Percentiles rank a stretch among this genome's conserved stretches.
Evolutionary conservation across 352 stramenopile genomes (phyloP).

Genomic region (Pythium coloratum): DNA sequence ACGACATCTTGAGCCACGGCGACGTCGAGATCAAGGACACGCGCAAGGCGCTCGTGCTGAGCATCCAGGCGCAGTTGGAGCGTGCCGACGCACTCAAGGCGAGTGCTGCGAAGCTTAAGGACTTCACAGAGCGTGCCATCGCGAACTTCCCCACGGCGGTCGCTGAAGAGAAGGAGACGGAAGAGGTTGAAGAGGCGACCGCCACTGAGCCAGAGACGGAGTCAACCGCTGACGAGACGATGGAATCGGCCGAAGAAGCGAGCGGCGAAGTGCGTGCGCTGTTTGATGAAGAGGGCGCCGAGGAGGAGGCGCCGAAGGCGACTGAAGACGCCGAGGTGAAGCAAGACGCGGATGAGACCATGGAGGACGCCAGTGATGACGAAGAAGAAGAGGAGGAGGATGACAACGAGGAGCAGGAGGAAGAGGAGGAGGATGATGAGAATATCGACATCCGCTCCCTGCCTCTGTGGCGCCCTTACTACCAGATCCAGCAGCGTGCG

Average conservation of each 20-base stretch:
- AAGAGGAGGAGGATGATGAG: constrained; percentile 18
- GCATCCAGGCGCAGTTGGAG: constrained; percentile 46
- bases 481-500: constrained; percentile 48
- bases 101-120: constrained; percentile 43
- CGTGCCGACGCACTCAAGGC: constrained; percentile 47
- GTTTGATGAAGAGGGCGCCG: constrained; percentile 10
- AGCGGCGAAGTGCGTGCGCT: background rate
- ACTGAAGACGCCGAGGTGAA: background rate
- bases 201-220: constrained; percentile 2
- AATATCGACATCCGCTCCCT: constrained; percentile 35
- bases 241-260: constrained; percentile 13
- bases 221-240: background rate
- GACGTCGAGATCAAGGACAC: constrained; percentile 46
- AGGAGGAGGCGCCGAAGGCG: background rate
- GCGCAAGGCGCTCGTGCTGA: constrained; percentile 54
- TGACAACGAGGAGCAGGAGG: constrained; percentile 16
- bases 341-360: background rate
- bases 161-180: background rate
- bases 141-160: constrained; percentile 14
- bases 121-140: constrained; percentile 40
- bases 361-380: background rate
- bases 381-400: constrained; percentile 26
- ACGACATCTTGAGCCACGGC: constrained; percentile 64
- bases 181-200: constrained; percentile 25
- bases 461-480: constrained; percentile 60